Percentiles rank a stretch among this genome's conserved stretches.
Evolutionary conservation across 108 stramenopile species (phyloP).

Genomic region (Nitzschia sp.): DNA sequence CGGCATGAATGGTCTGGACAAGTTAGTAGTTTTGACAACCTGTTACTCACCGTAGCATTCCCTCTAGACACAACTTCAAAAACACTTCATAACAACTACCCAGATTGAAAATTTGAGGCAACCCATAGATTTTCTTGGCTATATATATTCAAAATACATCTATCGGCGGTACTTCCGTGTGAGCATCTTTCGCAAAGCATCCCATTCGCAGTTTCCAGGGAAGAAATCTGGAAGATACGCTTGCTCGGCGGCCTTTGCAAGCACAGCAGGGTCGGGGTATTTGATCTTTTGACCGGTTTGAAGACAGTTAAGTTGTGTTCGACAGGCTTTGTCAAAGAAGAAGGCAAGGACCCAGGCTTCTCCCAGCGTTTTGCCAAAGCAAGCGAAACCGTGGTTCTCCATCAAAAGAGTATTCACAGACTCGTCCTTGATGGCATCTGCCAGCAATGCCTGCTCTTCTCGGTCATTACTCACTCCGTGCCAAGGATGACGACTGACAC

Average conservation of each 20-base stretch:
- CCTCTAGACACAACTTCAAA: too few species aligned
- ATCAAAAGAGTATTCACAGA: slow-evolving; percentile 55
- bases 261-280: slow-evolving; percentile 34
- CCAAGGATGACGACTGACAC: slow-evolving; percentile 55
- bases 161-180: slow-evolving; percentile 23
- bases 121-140: too few species aligned
- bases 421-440: slow-evolving; percentile 39
- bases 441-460: slow-evolving; percentile 46
- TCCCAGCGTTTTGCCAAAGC: slow-evolving; percentile 45
- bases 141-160: background rate
- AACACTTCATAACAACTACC: too few species aligned
- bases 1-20: too few species aligned
- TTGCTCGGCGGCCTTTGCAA: slow-evolving; percentile 48
- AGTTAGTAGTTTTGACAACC: too few species aligned
- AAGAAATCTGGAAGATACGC: slow-evolving; percentile 49
- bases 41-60: too few species aligned
- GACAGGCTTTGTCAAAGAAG: slow-evolving; percentile 60
- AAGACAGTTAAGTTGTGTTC: slow-evolving; percentile 41
- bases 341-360: slow-evolving; percentile 70
- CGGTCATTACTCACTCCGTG: slow-evolving; percentile 58
- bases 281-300: slow-evolving; percentile 52
- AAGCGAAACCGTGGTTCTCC: slow-evolving; percentile 62
- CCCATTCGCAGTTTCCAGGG: slow-evolving; percentile 66
- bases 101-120: too few species aligned
- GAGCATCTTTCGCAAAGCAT: slow-evolving; percentile 40